These are phyloP conservation scores for Cutaneotrichosporon cavernicola DNA, from an alignment of 1,284 basidiomycete species.

Conservation along the genomic window DNA sequence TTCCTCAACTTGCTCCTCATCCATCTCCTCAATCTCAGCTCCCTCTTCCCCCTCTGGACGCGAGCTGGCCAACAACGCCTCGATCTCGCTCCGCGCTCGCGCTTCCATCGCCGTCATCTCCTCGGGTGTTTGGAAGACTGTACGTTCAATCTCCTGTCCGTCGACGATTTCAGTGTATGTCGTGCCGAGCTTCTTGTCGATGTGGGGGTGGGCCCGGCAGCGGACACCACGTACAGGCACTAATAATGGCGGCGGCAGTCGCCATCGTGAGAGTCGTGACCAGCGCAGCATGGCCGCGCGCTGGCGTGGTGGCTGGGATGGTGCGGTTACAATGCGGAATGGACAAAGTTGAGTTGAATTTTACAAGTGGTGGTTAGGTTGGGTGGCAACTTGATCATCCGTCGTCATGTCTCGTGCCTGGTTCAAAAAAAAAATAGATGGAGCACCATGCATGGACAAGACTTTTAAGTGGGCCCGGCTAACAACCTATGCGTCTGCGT, in stretches of 20 bases:
- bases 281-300: conserved; percentile 13
- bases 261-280: conserved; percentile 4
- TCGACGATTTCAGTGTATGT: not conserved
- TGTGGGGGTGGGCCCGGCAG: not conserved
- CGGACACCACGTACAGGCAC: not conserved
- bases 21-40: not conserved
- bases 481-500: conserved; percentile 5
- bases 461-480: not conserved
- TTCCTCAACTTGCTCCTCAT: not conserved
- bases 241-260: not conserved
- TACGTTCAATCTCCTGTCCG: not conserved
- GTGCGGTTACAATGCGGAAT: not conserved
- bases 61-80: not conserved
- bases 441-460: not conserved
- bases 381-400: conserved; percentile 1
- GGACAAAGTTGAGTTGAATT: not conserved
- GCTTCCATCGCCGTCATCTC: not conserved
- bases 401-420: not conserved
- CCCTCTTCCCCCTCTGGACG: not conserved
- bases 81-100: not conserved
- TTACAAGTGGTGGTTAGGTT: conserved; percentile 5
- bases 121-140: not conserved
- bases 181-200: not conserved
- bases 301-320: not conserved
- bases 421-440: no score